Percentiles rank a stretch among this genome's conserved stretches.
Evolutionary conservation across 192 early-diverging fungal genomes (phyloP).

Genomic region (Podila epigama): DNA sequence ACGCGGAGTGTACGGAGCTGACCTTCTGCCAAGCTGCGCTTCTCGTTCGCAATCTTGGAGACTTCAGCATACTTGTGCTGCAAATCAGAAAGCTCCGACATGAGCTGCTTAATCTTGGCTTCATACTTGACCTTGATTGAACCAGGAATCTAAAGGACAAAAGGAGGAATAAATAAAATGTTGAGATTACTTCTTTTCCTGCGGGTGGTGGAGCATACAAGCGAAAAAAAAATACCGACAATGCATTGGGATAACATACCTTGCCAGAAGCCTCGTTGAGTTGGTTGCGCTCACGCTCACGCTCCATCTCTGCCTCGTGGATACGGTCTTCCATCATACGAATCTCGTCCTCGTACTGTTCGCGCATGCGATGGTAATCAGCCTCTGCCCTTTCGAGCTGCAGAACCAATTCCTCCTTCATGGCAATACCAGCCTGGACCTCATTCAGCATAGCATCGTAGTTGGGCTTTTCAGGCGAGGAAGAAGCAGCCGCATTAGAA

Average conservation of each 20-base stretch:
- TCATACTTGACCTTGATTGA: slow-evolving; percentile 63
- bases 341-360: slow-evolving; percentile 77
- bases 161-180: neutral
- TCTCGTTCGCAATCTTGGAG: slow-evolving; percentile 54
- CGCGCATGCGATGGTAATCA: slow-evolving; percentile 65
- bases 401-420: slow-evolving; percentile 66
- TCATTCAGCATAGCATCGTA: slow-evolving; percentile 58
- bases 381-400: slow-evolving; percentile 63
- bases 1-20: slow-evolving; percentile 67
- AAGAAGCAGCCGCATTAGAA: slow-evolving; percentile 5
- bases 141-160: slow-evolving; percentile 41
- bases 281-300: slow-evolving; percentile 50
- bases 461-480: slow-evolving; percentile 21
- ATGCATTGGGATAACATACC: slow-evolving; percentile 4
- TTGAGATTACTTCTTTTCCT: no score
- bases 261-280: slow-evolving; percentile 52
- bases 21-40: slow-evolving; percentile 63
- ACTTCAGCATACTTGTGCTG: slow-evolving; percentile 64
- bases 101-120: slow-evolving; percentile 62
- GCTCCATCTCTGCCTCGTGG: slow-evolving; percentile 69
- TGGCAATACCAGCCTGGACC: slow-evolving; percentile 64
- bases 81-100: slow-evolving; percentile 60
- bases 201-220: neutral
- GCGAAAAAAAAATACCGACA: neutral
- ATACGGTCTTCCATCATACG: slow-evolving; percentile 65